Evolutionary conservation across 345 rosid species (phyloP), one percentile per base, ranked within the genome.

Genomic region (Anacardium occidentale): DNA sequence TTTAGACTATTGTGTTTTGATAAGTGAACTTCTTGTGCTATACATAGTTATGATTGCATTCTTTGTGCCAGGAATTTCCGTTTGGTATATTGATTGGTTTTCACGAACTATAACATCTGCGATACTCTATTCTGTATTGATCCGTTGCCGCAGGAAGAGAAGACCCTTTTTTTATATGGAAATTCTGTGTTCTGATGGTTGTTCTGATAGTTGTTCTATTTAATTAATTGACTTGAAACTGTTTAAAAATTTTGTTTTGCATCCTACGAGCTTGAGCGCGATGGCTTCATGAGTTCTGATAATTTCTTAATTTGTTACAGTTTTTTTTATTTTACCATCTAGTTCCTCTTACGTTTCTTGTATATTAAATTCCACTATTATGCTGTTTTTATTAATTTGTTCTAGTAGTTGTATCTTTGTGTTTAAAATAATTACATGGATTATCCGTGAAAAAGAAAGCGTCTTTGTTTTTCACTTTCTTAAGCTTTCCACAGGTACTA

Each of bases 401-500:
- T 29, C 18, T 13, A 7, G 17, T 65, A 26, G 26, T 25, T 10
- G 26, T 12, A 57, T 57, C 26, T 25, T 15, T 24, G 48, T 17
- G 58, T 11, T 55, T 12, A 12, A 9, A 45, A 12, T 64, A n/a
- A 10, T 64, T 64, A 45, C 21, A 12, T 45, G 12, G 5, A 13
- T 42, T n/a, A 22, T 8, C 10, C 2, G 24, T 5, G 10, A 62
- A 62, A 18, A 13, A 12, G 65, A 37, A 29, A 29, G 32, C 32
- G 3, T 29, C 32, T 12, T 34, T 24, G 54, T 10, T 26, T 65
- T 6, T 64, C 11, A 59, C 47, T 5, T 48, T 32, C 6, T 18
- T 40, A 24, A 60, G 61, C 55, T 68, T 69, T 64, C 74, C 26
- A 1, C 84, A 91, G 93, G 97, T 91, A 18, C 85, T 91, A 69